phyloP scores from a whole-genome alignment of 495 filamentous ascomycete genomes.

The Trichocladium uniseriatum region DNA sequence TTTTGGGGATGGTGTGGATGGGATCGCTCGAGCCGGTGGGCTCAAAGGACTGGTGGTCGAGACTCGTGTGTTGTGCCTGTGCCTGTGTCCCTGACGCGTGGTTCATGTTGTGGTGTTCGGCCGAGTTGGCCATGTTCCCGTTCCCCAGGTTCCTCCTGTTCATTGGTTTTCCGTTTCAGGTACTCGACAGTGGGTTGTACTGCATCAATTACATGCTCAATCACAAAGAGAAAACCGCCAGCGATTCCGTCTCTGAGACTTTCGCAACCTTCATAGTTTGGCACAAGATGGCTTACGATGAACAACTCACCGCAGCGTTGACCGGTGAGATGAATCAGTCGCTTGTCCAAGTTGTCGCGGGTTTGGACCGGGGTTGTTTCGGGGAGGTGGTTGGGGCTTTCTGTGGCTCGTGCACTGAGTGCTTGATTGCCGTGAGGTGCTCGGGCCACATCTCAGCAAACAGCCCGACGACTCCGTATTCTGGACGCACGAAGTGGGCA shows the following conservation, averaged over 20 bases:
- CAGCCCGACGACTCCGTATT: too few relatives aligned
- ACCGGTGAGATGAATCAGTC: too few relatives aligned
- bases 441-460: slow-evolving; percentile 2
- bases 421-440: neutral
- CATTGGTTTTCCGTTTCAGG: neutral
- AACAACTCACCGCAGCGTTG: too few relatives aligned
- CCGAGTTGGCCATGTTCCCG: neutral
- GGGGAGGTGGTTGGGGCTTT: too few relatives aligned
- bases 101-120: neutral
- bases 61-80: neutral
- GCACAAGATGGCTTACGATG: too few relatives aligned
- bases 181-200: neutral
- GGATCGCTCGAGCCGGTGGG: neutral
- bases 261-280: too few relatives aligned
- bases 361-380: too few relatives aligned
- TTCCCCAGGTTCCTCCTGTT: neutral
- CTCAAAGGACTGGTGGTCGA: slow-evolving; percentile 1
- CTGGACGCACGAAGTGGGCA: too few relatives aligned
- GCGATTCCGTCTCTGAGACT: too few relatives aligned
- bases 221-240: too few relatives aligned
- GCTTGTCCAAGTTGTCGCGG: too few relatives aligned
- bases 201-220: too few relatives aligned
- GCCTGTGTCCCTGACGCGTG: neutral
- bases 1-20: slow-evolving; percentile 43
- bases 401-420: neutral